Base-by-base conservation (phyloP, 2,329 filamentous ascomycete genomes). In the Exophiala oligosperma region DNA sequence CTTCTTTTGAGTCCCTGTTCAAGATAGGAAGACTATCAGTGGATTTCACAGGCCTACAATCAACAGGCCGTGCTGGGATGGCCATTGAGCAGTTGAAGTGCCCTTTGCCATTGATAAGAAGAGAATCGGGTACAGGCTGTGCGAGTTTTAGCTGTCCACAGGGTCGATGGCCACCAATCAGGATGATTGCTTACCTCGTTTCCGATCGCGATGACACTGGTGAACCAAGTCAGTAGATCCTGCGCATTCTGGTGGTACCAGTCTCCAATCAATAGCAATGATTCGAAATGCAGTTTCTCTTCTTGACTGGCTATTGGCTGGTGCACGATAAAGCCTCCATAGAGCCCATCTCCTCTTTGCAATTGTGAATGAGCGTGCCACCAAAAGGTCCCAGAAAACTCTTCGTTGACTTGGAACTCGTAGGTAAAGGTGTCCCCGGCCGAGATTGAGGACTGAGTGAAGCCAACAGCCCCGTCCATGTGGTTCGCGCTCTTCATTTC, bases 401-500 rank as follows among this genome's bases (percentile, higher is more conserved):
- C 77, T 44, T 80, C 73, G 0, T 77, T 81, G 2, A 80, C 82
- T 48, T 82, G 83, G 68, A 91, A 91, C 11, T 81, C 81, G 69
- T 91, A 91, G 0, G 80, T 84, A 60, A 89, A 87, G 1, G 76
- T 82, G 1, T 77, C 73, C 0, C 84, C 84, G 0, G 87, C 84
- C 0, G 83, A 79, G 48, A 91, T 86, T 0, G 83, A 80, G 59
- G 86, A 89, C 68, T 89, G 88, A 0, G 84, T 87, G 3, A 89
- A 79, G 26, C 83, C 86, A 0, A 84, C 77, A 1, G 87, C 81
- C 0, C 89, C 89, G 66, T 92, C 89, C 87, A 91, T 90, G 52
- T 80, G 79, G 58, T 84, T 89, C 0, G 87, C 89, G 11, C 87
- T 87, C 64, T 90, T 90, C 69, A 91, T 88, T 67, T 84, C 91